phyloP scores from a whole-genome alignment of 139 green algal species.

The Chlamydomonas sp. region DNA sequence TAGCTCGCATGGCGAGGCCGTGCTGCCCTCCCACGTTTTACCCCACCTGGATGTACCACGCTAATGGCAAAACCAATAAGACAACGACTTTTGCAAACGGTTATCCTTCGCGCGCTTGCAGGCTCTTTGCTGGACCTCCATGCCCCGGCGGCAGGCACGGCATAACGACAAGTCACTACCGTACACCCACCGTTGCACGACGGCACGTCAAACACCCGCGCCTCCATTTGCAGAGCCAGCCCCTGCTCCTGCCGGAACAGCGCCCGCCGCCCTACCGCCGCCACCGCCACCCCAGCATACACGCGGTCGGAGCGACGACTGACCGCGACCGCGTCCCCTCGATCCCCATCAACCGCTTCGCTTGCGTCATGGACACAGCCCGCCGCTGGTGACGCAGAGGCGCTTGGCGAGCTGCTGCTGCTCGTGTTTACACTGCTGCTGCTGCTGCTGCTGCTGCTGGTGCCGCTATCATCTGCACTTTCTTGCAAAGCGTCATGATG shows the following conservation, averaged over 20 bases:
- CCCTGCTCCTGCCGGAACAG: constrained; percentile 51
- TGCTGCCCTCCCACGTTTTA: too few relatives aligned
- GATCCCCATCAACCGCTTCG: neutral
- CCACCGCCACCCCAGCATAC: constrained; percentile 39
- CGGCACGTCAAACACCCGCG: constrained; percentile 54
- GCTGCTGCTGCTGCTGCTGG: neutral
- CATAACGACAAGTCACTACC: neutral
- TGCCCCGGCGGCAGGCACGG: neutral
- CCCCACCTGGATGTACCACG: neutral
- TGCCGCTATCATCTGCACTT: neutral
- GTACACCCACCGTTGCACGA: constrained; percentile 52
- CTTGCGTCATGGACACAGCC: neutral
- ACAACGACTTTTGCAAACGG: neutral
- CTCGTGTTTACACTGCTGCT: neutral
- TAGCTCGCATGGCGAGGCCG: too few relatives aligned
- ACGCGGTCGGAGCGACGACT: neutral
- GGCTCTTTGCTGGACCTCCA: neutral
- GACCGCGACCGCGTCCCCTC: neutral
- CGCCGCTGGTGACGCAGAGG: neutral
- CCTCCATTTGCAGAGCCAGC: constrained; percentile 50
- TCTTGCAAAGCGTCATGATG: neutral
- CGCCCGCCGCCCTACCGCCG: constrained; percentile 22
- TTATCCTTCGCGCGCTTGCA: neutral
- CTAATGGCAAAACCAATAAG: neutral
- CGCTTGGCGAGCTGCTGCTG: neutral